Base-by-base conservation (phyloP, 2,329 filamentous ascomycete species). In the Aspergillus sp. region DNA sequence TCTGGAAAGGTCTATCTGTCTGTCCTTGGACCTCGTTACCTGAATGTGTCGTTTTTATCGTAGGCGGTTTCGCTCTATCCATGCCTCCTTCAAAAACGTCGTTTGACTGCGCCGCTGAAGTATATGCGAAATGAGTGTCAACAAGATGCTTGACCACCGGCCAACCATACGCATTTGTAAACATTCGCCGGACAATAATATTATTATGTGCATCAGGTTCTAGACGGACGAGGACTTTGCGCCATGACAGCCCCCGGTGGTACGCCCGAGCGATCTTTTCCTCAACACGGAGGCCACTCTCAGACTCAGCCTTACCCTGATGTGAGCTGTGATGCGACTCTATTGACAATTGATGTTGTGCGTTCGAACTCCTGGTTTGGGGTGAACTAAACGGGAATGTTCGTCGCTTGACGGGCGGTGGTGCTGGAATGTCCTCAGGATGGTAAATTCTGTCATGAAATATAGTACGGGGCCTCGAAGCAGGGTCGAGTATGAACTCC, bases 201-300 rank as follows among this genome's bases (percentile, higher is more conserved):
- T 98, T 98, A 70, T 98, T 98, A 72, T 98, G 93, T 0, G 93
- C 93, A 68, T 98, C 93, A 0, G 93, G 93, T 64, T 98, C 91
- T 2, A 98, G 77, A 46, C 93, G 86, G 12, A 98, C 93, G 3
- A 98, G 80, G 1, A 98, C 93, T 65, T 98, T 98, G 41, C 93
- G 86, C 93, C 93, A 98, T 1, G 88, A 88, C 17, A 98, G 72
- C 53, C 89, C 89, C 10, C 84, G 83, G 66, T 98, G 93, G 70
- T 98, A 98, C 12, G 90, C 93, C 42, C 93, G 82, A 1, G 93
- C 93, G 56, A 98, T 98, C 70, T 96, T 97, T 67, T 98, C 93
- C 67, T 98, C 93, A 0, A 97, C 90, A 53, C 87, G 88, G 82
- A 97, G 90, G 53, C 69, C 70, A 45, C 60, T 65, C 42, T 59